phyloP scores from a whole-genome alignment of 257 asterid genomes.

The Dorcoceras hygrometricum region DNA sequence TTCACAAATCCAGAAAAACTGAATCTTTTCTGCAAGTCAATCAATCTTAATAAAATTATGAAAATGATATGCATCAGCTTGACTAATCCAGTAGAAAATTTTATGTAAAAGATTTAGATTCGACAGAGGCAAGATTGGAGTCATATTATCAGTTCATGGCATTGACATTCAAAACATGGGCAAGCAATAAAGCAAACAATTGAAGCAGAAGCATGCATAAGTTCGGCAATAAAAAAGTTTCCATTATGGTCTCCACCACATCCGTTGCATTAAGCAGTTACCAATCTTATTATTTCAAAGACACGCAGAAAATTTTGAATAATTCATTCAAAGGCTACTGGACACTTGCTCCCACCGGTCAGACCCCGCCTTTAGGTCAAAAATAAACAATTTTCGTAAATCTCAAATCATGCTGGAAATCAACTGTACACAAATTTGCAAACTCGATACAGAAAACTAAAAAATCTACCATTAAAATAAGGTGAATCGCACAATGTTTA shows the following conservation, averaged over 20 bases:
- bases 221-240: neutral
- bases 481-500: neutral
- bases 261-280: too few relatives aligned
- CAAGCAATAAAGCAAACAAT: neutral
- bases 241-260: neutral
- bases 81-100: too few relatives aligned
- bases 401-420: neutral
- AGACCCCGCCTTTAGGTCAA: neutral
- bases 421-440: neutral
- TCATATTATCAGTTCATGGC: neutral
- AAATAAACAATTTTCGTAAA: neutral
- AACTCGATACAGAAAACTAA: too few relatives aligned
- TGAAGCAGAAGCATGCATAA: neutral
- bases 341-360: neutral
- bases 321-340: neutral
- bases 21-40: neutral
- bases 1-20: neutral
- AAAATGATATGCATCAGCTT: neutral
- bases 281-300: too few relatives aligned
- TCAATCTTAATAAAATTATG: neutral
- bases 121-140: neutral
- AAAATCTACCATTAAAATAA: neutral
- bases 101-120: neutral
- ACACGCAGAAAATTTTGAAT: neutral
- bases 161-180: too few relatives aligned